Base-by-base conservation (phyloP, 176 grass and related monocot species). In the Lolium multiflorum region DNA sequence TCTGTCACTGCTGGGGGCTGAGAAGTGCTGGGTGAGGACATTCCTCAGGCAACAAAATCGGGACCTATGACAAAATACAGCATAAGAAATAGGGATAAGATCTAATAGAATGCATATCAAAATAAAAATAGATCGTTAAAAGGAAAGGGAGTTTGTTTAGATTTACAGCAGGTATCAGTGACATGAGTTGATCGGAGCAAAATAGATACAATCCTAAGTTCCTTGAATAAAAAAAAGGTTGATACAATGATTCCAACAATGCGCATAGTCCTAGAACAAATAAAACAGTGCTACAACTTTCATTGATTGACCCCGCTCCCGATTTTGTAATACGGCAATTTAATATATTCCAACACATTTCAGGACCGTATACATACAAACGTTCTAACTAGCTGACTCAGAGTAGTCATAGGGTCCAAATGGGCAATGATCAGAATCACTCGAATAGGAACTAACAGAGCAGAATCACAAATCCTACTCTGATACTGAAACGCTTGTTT, bases 31-130 rank as follows among this genome's bases (percentile, higher is more conserved):
- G 86, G 81, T 85, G 87, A 94, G 70, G 90, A 86, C 92, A 99
- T 99, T 89, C 84, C 72, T 89, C 92, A 56, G 54, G 83, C 48
- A 67, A 87, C 80, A 89, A 96, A 88, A 74, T 91, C 83, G 83
- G 94, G 88, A 82, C 91, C 92, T 99, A 74, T 39, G 64, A 38
- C 54, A 69, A 65, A 44, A 84, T 21, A 74, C 11, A 83, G 58
- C 58, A 76, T 3, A 81, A 76, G 48, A 88, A 82, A 25, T 22
- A 43, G 64, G 66, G 50, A 54, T 89, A 84, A 92, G 69, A 9
- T 25, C 58, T 72, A 44, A 69, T 51, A 63, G 15, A 87, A 78
- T 51, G 22, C 3, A 17, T 46, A 77, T 77, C 13, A 52, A 88
- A 81, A 75, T 21, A 79, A 39, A 74, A 54, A 52, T 80, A 80